A percentile compares a stretch with the other conserved stretches of the same genome.
These are phyloP conservation scores for Lasiodiplodia citricola DNA, from an alignment of 2,329 filamentous ascomycete genomes.

Conservation along the genomic window DNA sequence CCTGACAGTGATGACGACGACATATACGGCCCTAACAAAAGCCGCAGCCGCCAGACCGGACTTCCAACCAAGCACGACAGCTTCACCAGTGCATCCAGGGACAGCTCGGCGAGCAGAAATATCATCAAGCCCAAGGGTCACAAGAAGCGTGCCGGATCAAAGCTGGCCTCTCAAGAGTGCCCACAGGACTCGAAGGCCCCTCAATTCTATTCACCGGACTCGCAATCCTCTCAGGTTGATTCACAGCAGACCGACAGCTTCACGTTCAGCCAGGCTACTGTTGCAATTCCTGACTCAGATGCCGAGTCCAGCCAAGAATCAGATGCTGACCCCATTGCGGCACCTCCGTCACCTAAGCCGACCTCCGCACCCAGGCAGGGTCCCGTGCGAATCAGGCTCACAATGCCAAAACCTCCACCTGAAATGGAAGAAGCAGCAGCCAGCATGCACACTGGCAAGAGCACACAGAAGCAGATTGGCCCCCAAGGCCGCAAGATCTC, in stretches of 20 bases:
- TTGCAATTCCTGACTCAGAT: conserved; percentile 18
- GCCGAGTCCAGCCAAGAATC: background rate
- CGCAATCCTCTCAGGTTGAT: background rate
- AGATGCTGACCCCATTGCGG: conserved; percentile 5
- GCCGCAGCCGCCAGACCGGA: conserved; percentile 3
- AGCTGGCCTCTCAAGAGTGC: conserved; percentile 2
- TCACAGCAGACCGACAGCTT: conserved; percentile 8
- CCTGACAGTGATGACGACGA: conserved; percentile 57
- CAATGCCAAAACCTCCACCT: conserved; percentile 39
- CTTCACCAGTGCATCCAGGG: conserved; percentile 16
- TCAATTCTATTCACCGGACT: background rate
- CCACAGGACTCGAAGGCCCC: background rate
- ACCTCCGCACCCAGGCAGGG: conserved; percentile 20
- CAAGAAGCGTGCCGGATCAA: conserved; percentile 1
- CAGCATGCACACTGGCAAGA: conserved; percentile 27
- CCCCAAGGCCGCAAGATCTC: conserved; percentile 34
- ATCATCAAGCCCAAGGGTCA: conserved; percentile 18
- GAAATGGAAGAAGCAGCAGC: conserved; percentile 37
- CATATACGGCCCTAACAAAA: conserved; percentile 56
- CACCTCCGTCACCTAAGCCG: conserved; percentile 2
- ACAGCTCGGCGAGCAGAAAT: conserved; percentile 8
- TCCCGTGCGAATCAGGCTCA: conserved; percentile 25
- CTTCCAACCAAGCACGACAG: background rate
- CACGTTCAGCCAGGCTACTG: background rate
- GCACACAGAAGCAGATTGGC: conserved; percentile 40